Base-by-base conservation (phyloP, 1,139 yeast genomes). In the Taphrina deformans region DNA sequence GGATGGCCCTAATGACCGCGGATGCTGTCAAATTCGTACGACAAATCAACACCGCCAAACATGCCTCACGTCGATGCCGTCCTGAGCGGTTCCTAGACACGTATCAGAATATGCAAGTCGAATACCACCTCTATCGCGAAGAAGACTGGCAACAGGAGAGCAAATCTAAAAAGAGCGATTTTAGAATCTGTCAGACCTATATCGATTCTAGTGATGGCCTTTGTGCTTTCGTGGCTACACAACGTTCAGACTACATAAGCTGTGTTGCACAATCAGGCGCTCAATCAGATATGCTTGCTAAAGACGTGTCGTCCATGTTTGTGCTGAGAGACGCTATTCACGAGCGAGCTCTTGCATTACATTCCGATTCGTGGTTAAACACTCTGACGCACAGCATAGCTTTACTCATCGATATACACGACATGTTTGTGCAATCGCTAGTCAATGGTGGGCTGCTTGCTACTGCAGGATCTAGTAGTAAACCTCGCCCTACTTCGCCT, bases 401-500 rank as follows among this genome's bases (percentile, higher is more conserved):
- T 23, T 18, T 46, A 2, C 27, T 55, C 18, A 41, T 50, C 9
- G 35, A 29, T 24, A 50, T 50, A 7, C 29, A 59, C 41, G 31
- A 33, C 7, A 48, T 38, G 56, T 59, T 48, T 38, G 41, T 50
- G 10, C 33, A 18, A 10, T 50, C 33, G 18, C 29, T 16, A 14
- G 27, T 14, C 29, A 12, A 38, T 44, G 31, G 48, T 18, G 35
- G 3, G 4, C 5, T 7, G 12, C n/a, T n/a, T n/a, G 24, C 27
- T 7, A 21, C 27, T 21, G 23, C 26, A 7, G 35, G 46, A 3
- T 16, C 41, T 3, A 16, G 40, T 7, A 24, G 12, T 14, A 48
- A 41, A 23, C 27, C 56, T 10, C 55, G 63, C 4, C 63, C 63
- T 7, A 38, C 55, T 6, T 59, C 63, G 7, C 63, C 63, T 3